Percentiles rank a stretch among this genome's conserved stretches.
Evolutionary conservation across 805 yeast species (phyloP).

Genomic region (Candida koratica): DNA sequence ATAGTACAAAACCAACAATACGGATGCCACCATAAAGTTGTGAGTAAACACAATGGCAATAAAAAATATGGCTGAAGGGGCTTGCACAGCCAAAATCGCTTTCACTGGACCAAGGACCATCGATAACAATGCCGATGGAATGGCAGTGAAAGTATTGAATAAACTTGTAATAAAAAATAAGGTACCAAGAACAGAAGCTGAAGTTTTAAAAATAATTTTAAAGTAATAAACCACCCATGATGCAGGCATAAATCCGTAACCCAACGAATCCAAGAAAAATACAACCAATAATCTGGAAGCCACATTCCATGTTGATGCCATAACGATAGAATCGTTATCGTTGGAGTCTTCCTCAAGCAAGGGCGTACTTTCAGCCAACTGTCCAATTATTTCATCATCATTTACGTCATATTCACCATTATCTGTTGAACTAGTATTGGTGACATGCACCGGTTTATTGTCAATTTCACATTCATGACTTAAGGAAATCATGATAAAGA

Average conservation of each 20-base stretch:
- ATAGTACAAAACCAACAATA: slow-evolving; percentile 51
- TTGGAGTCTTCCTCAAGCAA: background rate
- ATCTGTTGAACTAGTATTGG: slow-evolving; percentile 1
- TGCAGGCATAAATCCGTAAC: slow-evolving; percentile 82
- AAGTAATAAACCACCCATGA: slow-evolving; percentile 88
- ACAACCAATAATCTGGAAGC: slow-evolving; percentile 46
- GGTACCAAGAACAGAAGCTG: slow-evolving; percentile 59
- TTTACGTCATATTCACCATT: background rate
- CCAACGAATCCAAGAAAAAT: slow-evolving; percentile 84
- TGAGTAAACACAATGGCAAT: slow-evolving; percentile 30
- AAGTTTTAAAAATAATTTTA: slow-evolving; percentile 48
- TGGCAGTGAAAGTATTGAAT: slow-evolving; percentile 61
- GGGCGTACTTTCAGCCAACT: slow-evolving; percentile 6
- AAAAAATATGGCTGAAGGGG: slow-evolving; percentile 71
- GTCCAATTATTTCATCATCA: slow-evolving; percentile 1
- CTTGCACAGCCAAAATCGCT: slow-evolving; percentile 69
- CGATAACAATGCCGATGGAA: slow-evolving; percentile 73
- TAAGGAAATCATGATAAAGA: slow-evolving; percentile 47
- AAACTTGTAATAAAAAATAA: slow-evolving; percentile 63
- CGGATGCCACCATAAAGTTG: slow-evolving; percentile 44
- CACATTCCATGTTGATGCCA: slow-evolving; percentile 11
- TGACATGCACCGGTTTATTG: slow-evolving; percentile 13
- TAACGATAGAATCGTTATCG: background rate
- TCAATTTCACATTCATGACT: slow-evolving; percentile 51
- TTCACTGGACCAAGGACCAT: slow-evolving; percentile 70